A percentile compares a stretch with the other conserved stretches of the same genome.
These are phyloP conservation scores for Jaapia argillacea DNA, from an alignment of 768 basidiomycete genomes.

Conservation along the genomic window DNA sequence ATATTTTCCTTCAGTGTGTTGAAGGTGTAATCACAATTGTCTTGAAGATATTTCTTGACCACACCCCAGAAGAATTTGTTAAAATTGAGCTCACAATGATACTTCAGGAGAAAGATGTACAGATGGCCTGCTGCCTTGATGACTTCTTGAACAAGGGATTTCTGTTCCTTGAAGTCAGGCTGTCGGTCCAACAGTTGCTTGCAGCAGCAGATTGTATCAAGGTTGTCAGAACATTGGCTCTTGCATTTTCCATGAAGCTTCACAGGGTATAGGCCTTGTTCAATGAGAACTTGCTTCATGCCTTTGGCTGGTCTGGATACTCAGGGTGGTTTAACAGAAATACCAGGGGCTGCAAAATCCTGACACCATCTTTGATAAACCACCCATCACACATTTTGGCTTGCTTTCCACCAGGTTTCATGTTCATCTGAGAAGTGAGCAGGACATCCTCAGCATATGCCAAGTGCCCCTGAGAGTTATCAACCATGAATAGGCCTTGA, in stretches of 20 bases:
- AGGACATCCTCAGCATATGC: constrained; percentile 29
- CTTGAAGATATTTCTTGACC: constrained; percentile 10
- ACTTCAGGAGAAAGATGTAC: constrained; percentile 16
- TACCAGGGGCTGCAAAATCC: constrained; percentile 22
- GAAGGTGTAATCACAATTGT: constrained; percentile 14
- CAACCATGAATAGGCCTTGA: constrained; percentile 27
- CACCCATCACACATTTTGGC: constrained; percentile 21
- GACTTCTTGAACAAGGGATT: constrained; percentile 4
- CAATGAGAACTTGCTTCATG: constrained; percentile 19
- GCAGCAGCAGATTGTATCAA: constrained; percentile 1
- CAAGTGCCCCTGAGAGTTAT: constrained; percentile 32
- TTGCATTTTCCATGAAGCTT: too few species aligned
- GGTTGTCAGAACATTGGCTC: too few species aligned
- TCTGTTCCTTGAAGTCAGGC: constrained; percentile 1
- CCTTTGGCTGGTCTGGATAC: constrained; percentile 21
- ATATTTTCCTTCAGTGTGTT: constrained; percentile 16
- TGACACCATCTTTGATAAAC: constrained; percentile 16
- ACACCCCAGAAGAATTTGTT: constrained; percentile 18
- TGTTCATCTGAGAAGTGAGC: constrained; percentile 23
- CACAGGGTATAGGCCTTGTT: constrained; percentile 19
- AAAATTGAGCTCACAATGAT: constrained; percentile 18
- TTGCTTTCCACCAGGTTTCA: constrained; percentile 29
- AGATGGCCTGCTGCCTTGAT: constrained; percentile 9
- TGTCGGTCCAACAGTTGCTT: neutral
- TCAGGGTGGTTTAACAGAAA: constrained; percentile 23